Base-by-base conservation (phyloP, 192 early-diverging fungal species). In the Coemansia sp. region DNA sequence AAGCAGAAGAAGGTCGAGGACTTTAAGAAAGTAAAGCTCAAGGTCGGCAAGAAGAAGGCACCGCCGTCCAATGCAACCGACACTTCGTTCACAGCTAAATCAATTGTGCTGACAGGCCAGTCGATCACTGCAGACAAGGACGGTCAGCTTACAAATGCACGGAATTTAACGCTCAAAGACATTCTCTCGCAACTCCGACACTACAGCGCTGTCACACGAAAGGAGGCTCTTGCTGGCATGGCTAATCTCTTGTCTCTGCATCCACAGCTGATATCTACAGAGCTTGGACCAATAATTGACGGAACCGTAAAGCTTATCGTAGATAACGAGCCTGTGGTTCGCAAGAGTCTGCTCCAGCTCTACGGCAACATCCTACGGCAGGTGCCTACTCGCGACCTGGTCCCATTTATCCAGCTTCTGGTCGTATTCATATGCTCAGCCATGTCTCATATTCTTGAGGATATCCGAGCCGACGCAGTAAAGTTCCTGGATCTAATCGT, bases 11-110 rank as follows among this genome's bases (percentile, higher is more conserved):
- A 92, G 76, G 83, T 84, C 50, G 87, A 89, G 54, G 91, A 92
- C 74, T 91, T 91, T 71, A 87, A 82, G 86, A 96, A 96, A 89
- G 84, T 88, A 61, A 92, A 92, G 74, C 86, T 96, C 14, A 96
- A 96, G 76, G 87, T 96, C 38, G 94, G 94, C 50, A 92, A 94
- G 77, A 89, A 90, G 70, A 91, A 92, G 79, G 84, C 84, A 17
- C 73, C 87, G 14, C 68, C 94, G 15, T 75, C 78, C 23, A 96
- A 86, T 70, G 84, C 86, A 40, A 93, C 92, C 10, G 88, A 93
- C 45, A 89, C 87, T 20, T 91, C 91, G 19, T 93, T 96, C 72
- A 89, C 87, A 33, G 86, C 92, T 1, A 85, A 84, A 75, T 85
- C 89, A 42, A 92, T 96, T 47, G 84, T 86, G 10, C 67, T 96